Conservation (phyloP, 192 early-diverging fungal genomes). For the Dissophora globulifera region DNA sequence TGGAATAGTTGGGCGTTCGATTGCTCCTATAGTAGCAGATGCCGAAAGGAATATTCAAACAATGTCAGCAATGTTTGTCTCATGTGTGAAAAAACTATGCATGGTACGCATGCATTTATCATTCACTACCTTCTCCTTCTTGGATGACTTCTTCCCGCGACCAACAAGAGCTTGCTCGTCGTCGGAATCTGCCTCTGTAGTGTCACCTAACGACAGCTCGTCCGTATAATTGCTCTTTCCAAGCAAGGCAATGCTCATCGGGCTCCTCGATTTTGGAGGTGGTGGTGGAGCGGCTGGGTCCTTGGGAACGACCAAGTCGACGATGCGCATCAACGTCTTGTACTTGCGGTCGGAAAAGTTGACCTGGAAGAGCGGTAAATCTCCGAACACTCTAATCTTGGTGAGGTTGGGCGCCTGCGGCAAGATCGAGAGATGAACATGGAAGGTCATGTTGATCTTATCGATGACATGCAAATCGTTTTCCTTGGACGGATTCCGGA, state of each 20-base stretch:
- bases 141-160: constrained; percentile 4
- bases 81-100: no score
- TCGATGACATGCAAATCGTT: constrained; percentile 86
- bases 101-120: no score
- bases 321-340: constrained; percentile 84
- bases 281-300: constrained; percentile 24
- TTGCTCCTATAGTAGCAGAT: constrained; percentile 24
- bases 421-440: constrained; percentile 87
- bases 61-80: not conserved
- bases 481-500: constrained; percentile 63
- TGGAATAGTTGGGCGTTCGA: constrained; percentile 47
- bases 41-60: not conserved
- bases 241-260: constrained; percentile 23
- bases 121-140: constrained; percentile 29
- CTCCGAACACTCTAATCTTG: constrained; percentile 79
- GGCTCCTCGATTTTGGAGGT: constrained; percentile 26
- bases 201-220: constrained; percentile 31
- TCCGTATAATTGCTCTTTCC: constrained; percentile 36
- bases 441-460: constrained; percentile 84
- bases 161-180: constrained; percentile 22
- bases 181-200: constrained; percentile 38
- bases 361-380: constrained; percentile 84
- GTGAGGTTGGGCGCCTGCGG: constrained; percentile 79
- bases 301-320: constrained; percentile 71
- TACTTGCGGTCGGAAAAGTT: constrained; percentile 97